Percentiles rank a stretch among this genome's conserved stretches.
These are phyloP conservation scores for Sequoiadendron giganteum DNA, from an alignment of 75 land plant genomes.

Conservation along the genomic window DNA sequence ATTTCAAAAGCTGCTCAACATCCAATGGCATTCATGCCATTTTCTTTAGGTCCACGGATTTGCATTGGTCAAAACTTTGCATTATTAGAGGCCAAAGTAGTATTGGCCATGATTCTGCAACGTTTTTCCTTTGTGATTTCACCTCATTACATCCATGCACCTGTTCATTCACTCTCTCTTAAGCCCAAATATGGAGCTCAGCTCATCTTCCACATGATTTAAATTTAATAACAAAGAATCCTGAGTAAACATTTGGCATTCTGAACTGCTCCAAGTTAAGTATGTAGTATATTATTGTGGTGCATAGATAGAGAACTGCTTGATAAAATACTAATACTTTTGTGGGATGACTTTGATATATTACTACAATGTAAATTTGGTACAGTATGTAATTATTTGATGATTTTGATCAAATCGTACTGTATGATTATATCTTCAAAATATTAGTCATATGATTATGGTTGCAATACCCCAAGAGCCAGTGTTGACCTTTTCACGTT, in stretches of 20 bases:
- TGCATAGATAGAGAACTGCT: neutral
- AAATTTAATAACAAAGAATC: neutral
- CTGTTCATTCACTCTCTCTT: constrained; percentile 1
- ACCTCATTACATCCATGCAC: constrained; percentile 17
- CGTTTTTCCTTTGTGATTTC: constrained; percentile 12
- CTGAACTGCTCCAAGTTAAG: neutral
- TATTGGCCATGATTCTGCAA: constrained; percentile 24
- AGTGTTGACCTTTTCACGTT: neutral
- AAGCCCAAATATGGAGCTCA: constrained; percentile 26
- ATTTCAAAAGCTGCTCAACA: too few relatives aligned
- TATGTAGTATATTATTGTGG: neutral
- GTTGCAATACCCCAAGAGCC: neutral
- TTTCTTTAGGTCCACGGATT: constrained; percentile 26
- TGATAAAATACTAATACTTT: neutral
- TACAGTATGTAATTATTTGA: neutral
- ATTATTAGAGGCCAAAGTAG: constrained; percentile 16
- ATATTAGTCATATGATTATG: neutral
- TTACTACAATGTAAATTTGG: neutral
- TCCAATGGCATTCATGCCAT: constrained; percentile 28
- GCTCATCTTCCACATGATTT: neutral
- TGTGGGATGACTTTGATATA: neutral
- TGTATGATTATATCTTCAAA: neutral
- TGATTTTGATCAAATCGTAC: neutral
- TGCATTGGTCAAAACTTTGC: constrained; percentile 27
- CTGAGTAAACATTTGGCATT: neutral